phyloP scores from a whole-genome alignment of 2,329 filamentous ascomycete species.

The Fusarium domesticum region DNA sequence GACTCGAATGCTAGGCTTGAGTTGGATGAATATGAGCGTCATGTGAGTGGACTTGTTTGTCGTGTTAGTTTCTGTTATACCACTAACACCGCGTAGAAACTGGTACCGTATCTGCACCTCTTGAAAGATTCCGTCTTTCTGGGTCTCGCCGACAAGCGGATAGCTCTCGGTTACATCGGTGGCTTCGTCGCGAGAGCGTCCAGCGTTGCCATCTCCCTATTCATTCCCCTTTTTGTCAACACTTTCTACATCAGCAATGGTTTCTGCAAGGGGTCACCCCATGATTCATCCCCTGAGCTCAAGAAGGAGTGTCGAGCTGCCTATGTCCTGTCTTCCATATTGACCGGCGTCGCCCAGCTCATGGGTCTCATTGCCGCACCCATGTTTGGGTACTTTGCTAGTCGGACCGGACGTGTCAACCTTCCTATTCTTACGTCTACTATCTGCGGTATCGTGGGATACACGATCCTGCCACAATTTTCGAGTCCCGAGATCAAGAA shows the following conservation, averaged over 20 bases:
- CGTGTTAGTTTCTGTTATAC: not conserved
- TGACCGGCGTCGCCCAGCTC: constrained; percentile 87
- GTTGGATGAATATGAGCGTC: constrained; percentile 19
- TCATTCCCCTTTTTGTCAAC: constrained; percentile 91
- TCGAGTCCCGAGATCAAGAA: constrained; percentile 70
- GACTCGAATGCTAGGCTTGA: constrained; percentile 15
- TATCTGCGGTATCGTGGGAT: constrained; percentile 72
- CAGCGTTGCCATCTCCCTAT: constrained; percentile 90
- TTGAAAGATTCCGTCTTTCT: constrained; percentile 63
- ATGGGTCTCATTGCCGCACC: constrained; percentile 82
- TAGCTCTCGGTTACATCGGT: constrained; percentile 84
- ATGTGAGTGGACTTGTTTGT: constrained; percentile 23
- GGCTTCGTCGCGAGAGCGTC: constrained; percentile 94
- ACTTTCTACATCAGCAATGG: constrained; percentile 81
- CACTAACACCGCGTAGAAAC: constrained; percentile 27
- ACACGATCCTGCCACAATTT: constrained; percentile 71
- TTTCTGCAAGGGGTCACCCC: constrained; percentile 67
- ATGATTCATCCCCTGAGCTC: constrained; percentile 67
- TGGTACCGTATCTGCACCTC: constrained; percentile 58
- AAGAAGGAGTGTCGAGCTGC: constrained; percentile 82
- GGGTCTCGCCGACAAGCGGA: constrained; percentile 71
- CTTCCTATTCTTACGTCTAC: constrained; percentile 71
- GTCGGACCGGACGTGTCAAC: constrained; percentile 63
- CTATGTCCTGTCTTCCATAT: constrained; percentile 80
- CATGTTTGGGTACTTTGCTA: constrained; percentile 81